phyloP scores from a whole-genome alignment of 495 filamentous ascomycete species.

The Penicillium tannophilum region DNA sequence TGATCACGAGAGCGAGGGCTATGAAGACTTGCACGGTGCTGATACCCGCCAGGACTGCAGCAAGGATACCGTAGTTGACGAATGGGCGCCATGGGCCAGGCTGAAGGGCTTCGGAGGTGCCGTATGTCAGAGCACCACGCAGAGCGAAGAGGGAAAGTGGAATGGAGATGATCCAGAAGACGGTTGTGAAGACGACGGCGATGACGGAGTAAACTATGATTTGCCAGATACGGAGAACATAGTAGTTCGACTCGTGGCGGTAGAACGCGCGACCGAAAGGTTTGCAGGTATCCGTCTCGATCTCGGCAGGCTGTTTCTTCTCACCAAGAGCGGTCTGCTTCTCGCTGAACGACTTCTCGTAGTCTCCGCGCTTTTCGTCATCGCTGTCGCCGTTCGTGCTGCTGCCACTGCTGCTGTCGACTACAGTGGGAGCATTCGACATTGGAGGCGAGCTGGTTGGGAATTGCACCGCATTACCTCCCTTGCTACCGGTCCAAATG shows the following conservation, averaged over 20 bases:
- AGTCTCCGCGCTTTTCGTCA: slow-evolving; percentile 4
- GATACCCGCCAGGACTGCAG: slow-evolving; percentile 27
- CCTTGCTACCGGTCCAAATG: slow-evolving; percentile 47
- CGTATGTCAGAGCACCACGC: slow-evolving; percentile 16
- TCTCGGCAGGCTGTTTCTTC: slow-evolving; percentile 1
- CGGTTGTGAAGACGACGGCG: slow-evolving; percentile 29
- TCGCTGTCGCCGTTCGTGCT: slow-evolving; percentile 11
- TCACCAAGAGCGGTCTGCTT: slow-evolving; percentile 12
- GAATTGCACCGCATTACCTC: slow-evolving; percentile 43
- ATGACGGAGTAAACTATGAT: slow-evolving; percentile 45
- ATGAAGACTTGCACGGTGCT: slow-evolving; percentile 33
- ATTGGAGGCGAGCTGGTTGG: slow-evolving; percentile 20
- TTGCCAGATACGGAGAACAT: slow-evolving; percentile 36
- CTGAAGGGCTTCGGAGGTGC: slow-evolving; percentile 12
- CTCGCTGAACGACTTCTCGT: slow-evolving; percentile 4
- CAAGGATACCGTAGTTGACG: slow-evolving; percentile 32
- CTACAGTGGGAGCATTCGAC: slow-evolving; percentile 17
- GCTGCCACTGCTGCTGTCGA: slow-evolving; percentile 15
- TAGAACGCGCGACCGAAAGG: slow-evolving; percentile 51
- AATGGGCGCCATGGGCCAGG: slow-evolving; percentile 31
- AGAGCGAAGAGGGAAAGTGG: slow-evolving; percentile 31
- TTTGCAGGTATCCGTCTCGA: slow-evolving; percentile 18
- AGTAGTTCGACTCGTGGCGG: slow-evolving; percentile 38
- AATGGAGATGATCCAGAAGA: slow-evolving; percentile 44
- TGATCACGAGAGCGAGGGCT: slow-evolving; percentile 36